Evolutionary conservation across 225 moss, liverwort and hornwort species (phyloP).

Genomic region (Antitrichia curtipendula): DNA sequence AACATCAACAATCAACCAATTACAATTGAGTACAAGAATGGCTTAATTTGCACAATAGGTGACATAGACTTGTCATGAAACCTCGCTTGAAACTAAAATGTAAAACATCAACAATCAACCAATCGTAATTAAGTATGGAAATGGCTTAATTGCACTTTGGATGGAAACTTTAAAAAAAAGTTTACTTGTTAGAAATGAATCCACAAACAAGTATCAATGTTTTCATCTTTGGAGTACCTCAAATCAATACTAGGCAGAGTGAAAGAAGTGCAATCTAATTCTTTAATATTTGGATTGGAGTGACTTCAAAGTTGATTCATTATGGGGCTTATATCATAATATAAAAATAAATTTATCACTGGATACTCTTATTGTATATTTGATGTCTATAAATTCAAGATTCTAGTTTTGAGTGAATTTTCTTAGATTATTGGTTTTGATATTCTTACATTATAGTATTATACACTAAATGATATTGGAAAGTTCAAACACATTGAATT

Average conservation of each 20-base stretch:
- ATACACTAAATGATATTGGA: background rate
- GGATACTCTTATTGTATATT: background rate
- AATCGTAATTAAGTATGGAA: background rate
- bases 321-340: rapidly evolving
- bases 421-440: background rate
- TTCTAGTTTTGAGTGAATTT: rapidly evolving
- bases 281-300: background rate
- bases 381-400: background rate
- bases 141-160: background rate
- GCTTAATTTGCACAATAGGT: no score
- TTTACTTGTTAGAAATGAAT: background rate
- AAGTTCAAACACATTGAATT: rapidly evolving
- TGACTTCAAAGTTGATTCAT: background rate
- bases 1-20: no score
- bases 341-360: background rate
- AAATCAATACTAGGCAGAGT: background rate
- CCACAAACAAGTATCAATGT: rapidly evolving
- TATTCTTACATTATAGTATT: no score
- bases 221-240: background rate
- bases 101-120: background rate
- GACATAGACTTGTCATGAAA: background rate
- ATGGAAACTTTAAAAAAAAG: background rate
- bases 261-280: rapidly evolving
- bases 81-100: no score
- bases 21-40: no score